Evolutionary conservation across 176 grass and related monocot species (phyloP).

Genomic region (Olyra latifolia): DNA sequence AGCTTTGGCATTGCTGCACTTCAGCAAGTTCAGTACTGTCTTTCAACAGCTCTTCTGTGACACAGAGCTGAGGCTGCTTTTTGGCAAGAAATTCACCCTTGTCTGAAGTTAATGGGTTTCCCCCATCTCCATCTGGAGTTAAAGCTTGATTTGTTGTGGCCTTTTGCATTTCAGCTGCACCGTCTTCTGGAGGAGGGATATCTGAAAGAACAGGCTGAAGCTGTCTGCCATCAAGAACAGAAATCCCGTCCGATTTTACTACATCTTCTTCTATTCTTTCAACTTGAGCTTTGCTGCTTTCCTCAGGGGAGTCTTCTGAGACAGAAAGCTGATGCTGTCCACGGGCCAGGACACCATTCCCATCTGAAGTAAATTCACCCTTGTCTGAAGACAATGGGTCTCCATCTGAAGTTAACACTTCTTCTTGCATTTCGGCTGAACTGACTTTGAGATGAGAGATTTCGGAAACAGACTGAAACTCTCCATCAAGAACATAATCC

Average conservation of each 20-base stretch:
- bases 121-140: slow-evolving; percentile 8
- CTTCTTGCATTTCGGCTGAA: slow-evolving; percentile 26
- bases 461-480: slow-evolving; percentile 15
- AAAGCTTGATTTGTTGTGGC: slow-evolving; percentile 4
- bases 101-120: neutral
- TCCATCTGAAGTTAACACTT: neutral
- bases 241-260: neutral
- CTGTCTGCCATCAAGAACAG: slow-evolving; percentile 10
- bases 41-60: slow-evolving; percentile 13
- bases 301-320: neutral
- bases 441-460: slow-evolving; percentile 6
- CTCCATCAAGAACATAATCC: neutral
- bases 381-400: neutral
- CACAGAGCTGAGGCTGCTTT: slow-evolving; percentile 28
- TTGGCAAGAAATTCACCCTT: slow-evolving; percentile 17
- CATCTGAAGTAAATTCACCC: neutral
- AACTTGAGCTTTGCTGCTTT: neutral
- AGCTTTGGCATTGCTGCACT: slow-evolving; percentile 28
- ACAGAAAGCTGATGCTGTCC: neutral
- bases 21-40: slow-evolving; percentile 36
- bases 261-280: neutral
- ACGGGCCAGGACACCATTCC: neutral
- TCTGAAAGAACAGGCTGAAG: slow-evolving; percentile 30
- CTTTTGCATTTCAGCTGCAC: slow-evolving; percentile 15
- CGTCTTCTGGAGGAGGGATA: neutral